A percentile compares a stretch with the other conserved stretches of the same genome.
Evolutionary conservation across 345 rosid species (phyloP).

Genomic region (Brassica rapa): DNA sequence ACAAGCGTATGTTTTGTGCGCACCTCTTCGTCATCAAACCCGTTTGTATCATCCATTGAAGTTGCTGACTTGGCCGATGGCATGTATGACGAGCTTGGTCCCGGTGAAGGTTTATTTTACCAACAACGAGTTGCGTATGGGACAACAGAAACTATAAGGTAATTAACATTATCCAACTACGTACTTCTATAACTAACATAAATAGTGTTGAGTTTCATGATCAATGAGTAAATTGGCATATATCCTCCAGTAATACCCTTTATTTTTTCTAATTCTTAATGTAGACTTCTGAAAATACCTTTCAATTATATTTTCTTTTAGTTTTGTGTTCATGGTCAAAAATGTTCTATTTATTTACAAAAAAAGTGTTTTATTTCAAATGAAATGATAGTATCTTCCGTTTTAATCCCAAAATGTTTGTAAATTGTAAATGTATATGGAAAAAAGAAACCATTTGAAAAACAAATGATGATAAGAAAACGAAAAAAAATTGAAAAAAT

Average conservation of each 20-base stretch:
- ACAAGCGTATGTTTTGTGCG: slow-evolving; percentile 33
- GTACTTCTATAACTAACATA: background rate
- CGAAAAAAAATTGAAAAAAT: too few relatives aligned
- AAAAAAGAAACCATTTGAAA: too few relatives aligned
- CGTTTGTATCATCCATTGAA: slow-evolving; percentile 41
- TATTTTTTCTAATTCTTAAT: background rate
- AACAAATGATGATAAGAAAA: too few relatives aligned
- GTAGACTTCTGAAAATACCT: background rate
- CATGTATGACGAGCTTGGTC: slow-evolving; percentile 30
- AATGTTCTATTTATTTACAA: too few relatives aligned
- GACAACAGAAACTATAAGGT: slow-evolving; percentile 5
- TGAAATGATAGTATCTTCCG: too few relatives aligned
- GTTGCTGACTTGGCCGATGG: slow-evolving; percentile 11
- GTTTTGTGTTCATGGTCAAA: background rate
- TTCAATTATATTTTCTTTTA: background rate
- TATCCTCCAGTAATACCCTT: background rate
- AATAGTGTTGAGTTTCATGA: background rate
- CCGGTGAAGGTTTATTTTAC: slow-evolving; percentile 33
- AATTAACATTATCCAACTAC: background rate
- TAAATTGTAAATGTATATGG: too few relatives aligned
- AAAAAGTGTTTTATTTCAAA: too few relatives aligned
- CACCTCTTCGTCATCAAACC: slow-evolving; percentile 24
- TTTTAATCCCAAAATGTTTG: too few relatives aligned
- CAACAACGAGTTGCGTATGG: slow-evolving; percentile 13
- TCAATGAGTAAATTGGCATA: background rate